A percentile compares a stretch with the other conserved stretches of the same genome.
Evolutionary conservation across 1,284 basidiomycete genomes (phyloP).

Genomic region (Austroboletus niveus): DNA sequence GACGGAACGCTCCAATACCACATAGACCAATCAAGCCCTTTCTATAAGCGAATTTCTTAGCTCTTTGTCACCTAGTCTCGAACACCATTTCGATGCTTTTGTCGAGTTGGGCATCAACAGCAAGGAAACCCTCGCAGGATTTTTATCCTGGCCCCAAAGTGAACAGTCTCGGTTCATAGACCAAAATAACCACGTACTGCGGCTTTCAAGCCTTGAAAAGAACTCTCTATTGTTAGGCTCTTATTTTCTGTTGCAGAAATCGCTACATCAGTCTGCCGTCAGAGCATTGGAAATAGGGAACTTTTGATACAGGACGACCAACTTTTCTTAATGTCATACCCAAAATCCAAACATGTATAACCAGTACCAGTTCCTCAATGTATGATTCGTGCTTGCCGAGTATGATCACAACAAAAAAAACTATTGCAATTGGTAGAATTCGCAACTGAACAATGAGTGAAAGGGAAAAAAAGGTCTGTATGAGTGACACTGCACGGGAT

Average conservation of each 20-base stretch:
- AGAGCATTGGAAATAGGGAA: too few relatives aligned
- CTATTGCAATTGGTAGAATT: constrained; percentile 25
- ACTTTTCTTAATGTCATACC: neutral
- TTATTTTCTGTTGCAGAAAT: constrained; percentile 2
- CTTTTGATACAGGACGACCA: neutral
- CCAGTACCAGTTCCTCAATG: constrained; percentile 3
- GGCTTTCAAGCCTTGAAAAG: constrained; percentile 23
- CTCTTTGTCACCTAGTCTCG: constrained; percentile 23
- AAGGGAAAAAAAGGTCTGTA: constrained; percentile 11
- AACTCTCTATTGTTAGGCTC: constrained; percentile 13
- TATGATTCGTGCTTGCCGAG: constrained; percentile 22
- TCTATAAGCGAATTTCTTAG: constrained; percentile 18
- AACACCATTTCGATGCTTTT: constrained; percentile 19
- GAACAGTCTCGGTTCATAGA: constrained; percentile 18
- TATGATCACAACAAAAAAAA: constrained; percentile 26
- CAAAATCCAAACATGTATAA: neutral
- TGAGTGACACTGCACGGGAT: constrained; percentile 19
- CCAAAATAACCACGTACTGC: constrained; percentile 8
- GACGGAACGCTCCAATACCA: neutral
- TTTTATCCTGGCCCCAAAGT: constrained; percentile 22
- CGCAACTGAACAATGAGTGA: constrained; percentile 17
- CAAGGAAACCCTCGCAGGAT: constrained; percentile 13
- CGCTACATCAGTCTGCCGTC: neutral
- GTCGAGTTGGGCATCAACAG: constrained; percentile 24
- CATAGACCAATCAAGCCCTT: neutral